These are phyloP conservation scores for Myriosclerotinia duriaeana DNA, from an alignment of 2,329 filamentous ascomycete species.

Conservation along the genomic window DNA sequence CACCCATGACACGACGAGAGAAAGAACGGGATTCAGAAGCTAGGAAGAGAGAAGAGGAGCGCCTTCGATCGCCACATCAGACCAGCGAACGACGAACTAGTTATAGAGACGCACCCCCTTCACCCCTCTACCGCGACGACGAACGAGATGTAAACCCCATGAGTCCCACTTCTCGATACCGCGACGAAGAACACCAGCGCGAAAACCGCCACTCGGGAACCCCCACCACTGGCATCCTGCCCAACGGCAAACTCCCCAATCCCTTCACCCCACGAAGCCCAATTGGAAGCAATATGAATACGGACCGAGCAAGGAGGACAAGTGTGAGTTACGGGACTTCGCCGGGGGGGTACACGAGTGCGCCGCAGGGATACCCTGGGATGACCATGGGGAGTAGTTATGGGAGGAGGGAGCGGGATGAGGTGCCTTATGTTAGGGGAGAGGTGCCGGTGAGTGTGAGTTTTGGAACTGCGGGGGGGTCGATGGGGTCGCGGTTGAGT, in stretches of 20 bases:
- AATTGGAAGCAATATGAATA: background rate
- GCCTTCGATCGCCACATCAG: background rate
- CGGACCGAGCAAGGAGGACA: slow-evolving; percentile 5
- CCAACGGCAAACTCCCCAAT: background rate
- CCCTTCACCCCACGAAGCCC: slow-evolving; percentile 10
- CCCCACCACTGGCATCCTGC: background rate
- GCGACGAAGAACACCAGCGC: background rate
- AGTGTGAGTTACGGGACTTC: slow-evolving; percentile 17
- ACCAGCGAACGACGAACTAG: slow-evolving; percentile 9
- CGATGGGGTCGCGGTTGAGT: slow-evolving; percentile 1
- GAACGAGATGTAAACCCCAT: background rate
- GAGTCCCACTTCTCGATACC: too few relatives aligned
- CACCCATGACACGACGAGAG: slow-evolving; percentile 12
- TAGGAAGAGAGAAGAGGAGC: slow-evolving; percentile 3
- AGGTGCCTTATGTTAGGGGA: slow-evolving; percentile 18
- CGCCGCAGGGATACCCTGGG: slow-evolving; percentile 12
- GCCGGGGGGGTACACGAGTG: background rate
- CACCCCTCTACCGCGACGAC: slow-evolving; percentile 3
- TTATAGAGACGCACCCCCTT: background rate
- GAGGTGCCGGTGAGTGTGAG: slow-evolving; percentile 1
- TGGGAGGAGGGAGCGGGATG: slow-evolving; percentile 3
- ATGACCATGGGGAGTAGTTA: background rate
- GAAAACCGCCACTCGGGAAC: slow-evolving; percentile 12
- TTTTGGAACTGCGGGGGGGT: background rate
- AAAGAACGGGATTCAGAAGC: slow-evolving; percentile 9